Conservation (phyloP, 2,329 filamentous ascomycete species). For the Fusarium praegraminearum region DNA sequence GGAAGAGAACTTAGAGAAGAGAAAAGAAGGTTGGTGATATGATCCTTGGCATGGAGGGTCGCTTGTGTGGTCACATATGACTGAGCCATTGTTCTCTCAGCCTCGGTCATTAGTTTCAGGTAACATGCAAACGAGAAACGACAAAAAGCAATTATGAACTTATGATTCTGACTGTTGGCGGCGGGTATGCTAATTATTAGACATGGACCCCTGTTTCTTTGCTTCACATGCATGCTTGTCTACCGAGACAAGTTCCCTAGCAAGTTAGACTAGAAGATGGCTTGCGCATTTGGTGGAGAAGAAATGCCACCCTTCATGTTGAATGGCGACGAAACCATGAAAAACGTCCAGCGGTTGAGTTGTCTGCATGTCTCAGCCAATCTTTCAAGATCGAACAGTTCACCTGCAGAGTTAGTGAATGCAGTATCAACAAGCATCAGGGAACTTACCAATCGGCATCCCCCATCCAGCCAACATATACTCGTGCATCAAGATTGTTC, state of each 20-base stretch:
- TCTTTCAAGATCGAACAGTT: conserved; percentile 53
- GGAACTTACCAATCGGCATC: conserved; percentile 49
- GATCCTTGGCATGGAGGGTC: not conserved
- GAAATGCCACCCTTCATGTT: conserved; percentile 49
- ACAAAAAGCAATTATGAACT: conserved; percentile 4
- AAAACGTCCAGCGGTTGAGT: conserved; percentile 62
- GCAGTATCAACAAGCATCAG: fast-evolving
- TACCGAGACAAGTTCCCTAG: not conserved
- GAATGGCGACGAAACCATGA: conserved; percentile 61
- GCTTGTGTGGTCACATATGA: not conserved
- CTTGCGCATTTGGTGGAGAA: conserved; percentile 31
- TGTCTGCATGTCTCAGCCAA: conserved; percentile 64
- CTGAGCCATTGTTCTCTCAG: not conserved
- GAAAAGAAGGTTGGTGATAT: not conserved
- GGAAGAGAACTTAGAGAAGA: not conserved
- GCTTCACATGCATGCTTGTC: not conserved
- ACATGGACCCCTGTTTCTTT: not conserved
- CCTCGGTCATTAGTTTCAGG: not conserved
- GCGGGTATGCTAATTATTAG: not conserved
- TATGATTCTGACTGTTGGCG: not conserved
- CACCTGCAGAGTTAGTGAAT: conserved; percentile 41
- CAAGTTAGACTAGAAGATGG: conserved; percentile 26
- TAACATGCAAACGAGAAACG: not conserved
- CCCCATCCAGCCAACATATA: conserved; percentile 63
- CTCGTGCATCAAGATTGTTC: conserved; percentile 54